Base-by-base conservation (phyloP, 1,284 basidiomycete genomes). In the Sphaerobolus stellatus region DNA sequence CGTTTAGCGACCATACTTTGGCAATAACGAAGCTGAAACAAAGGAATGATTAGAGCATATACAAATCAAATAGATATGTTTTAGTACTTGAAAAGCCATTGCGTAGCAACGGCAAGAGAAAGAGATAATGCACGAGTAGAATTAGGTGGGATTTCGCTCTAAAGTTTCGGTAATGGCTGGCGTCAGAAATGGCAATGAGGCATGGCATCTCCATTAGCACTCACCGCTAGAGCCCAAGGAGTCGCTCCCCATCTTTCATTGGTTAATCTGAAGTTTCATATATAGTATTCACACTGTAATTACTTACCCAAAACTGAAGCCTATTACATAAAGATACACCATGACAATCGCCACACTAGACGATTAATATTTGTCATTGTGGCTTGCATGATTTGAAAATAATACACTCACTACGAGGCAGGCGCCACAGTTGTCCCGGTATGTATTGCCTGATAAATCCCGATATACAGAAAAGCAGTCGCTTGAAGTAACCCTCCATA, bases 401-500 rank as follows among this genome's bases (percentile, higher is more conserved):
- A 36, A 40, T 14, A 36, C 3, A 45, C 50, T 45, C 22, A 52
- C 50, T 45, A 52, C 30, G 50, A 52, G 16, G 77, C 72, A 45
- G 76, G 71, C 18, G 72, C 69, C 45, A 73, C 59, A 25, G 61
- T 65, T 14, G 59, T 48, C 27, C 61, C 56, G 2, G 70, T 67
- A 56, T 79, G 75, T 16, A 79, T 48, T 3, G 66, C 75, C 31
- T 63, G 70, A 61, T 75, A 80, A 11, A 72, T 76, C 11, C 71
- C 77, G 34, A 81, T 76, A 77, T 76, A 80, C 9, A 80, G 67
- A 78, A 80, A 79, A 68, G 65, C 76, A 14, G 67, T 52, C 5
- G 69, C 71, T 59, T 80, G 79, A 2, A 75, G 74, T 5, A 78
- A 48, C 14, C 74, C 74, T 8, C 78, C 77, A 41, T 75, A 63